Percentiles rank a stretch among this genome's conserved stretches.
phyloP scores from a whole-genome alignment of 1,284 basidiomycete species.

The Leucoagaricus sp. region DNA sequence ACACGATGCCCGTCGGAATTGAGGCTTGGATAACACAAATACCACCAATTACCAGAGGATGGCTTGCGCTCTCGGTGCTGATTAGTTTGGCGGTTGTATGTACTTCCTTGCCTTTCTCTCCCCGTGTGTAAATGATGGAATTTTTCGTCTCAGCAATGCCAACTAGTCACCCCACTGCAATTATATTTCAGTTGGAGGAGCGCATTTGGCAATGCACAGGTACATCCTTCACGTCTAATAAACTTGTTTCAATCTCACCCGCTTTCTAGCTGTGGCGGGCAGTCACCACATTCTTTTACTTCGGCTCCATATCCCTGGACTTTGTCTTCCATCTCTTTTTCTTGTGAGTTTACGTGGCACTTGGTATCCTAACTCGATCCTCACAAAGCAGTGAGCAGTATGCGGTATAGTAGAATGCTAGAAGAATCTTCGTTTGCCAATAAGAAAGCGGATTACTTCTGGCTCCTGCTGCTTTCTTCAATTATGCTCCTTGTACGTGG shows the following conservation, averaged over 20 bases:
- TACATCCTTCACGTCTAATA: conserved; percentile 30
- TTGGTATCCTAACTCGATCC: not conserved
- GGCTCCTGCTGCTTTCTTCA: conserved; percentile 83
- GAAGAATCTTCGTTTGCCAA: conserved; percentile 96
- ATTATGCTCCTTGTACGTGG: conserved; percentile 77
- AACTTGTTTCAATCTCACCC: not conserved
- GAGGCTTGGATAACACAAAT: conserved; percentile 87
- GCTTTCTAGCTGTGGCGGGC: conserved; percentile 80
- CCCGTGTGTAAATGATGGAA: not conserved
- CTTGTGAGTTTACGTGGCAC: conserved; percentile 70
- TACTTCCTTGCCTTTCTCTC: conserved; percentile 17
- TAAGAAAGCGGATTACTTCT: conserved; percentile 89
- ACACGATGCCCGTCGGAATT: conserved; percentile 71
- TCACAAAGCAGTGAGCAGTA: conserved; percentile 48
- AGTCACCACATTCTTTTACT: conserved; percentile 94
- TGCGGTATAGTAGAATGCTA: conserved; percentile 94
- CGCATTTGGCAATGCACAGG: conserved; percentile 82
- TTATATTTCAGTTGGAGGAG: conserved; percentile 90
- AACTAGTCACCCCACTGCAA: conserved; percentile 86
- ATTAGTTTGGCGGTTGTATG: conserved; percentile 85
- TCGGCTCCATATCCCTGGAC: conserved; percentile 91
- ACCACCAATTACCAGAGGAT: conserved; percentile 85
- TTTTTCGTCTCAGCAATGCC: conserved; percentile 72
- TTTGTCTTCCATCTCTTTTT: conserved; percentile 98
- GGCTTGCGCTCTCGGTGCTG: conserved; percentile 77